These are phyloP conservation scores for Calonectria honghensis DNA, from an alignment of 2,329 filamentous ascomycete genomes.

Conservation along the genomic window DNA sequence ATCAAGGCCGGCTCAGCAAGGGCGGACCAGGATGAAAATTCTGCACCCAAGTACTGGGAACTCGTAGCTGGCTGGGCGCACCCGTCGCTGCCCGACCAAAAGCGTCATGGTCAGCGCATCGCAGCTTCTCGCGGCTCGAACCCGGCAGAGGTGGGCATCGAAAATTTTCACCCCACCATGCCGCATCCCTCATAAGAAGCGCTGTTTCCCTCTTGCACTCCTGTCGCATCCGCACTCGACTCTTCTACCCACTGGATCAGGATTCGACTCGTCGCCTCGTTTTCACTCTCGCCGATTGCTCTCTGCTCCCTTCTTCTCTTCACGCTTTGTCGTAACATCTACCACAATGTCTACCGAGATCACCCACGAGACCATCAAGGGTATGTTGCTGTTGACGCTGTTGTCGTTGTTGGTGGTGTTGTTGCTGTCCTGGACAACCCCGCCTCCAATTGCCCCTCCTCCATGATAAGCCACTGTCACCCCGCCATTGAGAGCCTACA, in stretches of 20 bases:
- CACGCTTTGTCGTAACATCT: constrained; percentile 43
- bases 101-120: constrained; percentile 43
- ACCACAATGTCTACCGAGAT: constrained; percentile 75
- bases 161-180: constrained; percentile 55
- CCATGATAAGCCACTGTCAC: constrained; percentile 48
- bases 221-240: constrained; percentile 44
- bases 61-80: constrained; percentile 28
- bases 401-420: constrained; percentile 31
- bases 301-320: constrained; percentile 33
- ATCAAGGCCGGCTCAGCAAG: constrained; percentile 18
- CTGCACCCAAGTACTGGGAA: constrained; percentile 31
- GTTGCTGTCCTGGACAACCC: constrained; percentile 46
- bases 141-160: constrained; percentile 49
- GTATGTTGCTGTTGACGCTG: constrained; percentile 64
- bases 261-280: constrained; percentile 47
- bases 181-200: constrained; percentile 48
- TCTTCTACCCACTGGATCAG: constrained; percentile 34
- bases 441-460: constrained; percentile 52
- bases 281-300: constrained; percentile 34
- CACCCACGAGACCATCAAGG: constrained; percentile 85
- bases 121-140: constrained; percentile 43
- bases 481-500: constrained; percentile 5
- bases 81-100: constrained; percentile 50
- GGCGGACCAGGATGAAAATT: constrained; percentile 19
- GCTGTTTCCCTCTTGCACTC: constrained; percentile 47